phyloP scores from a whole-genome alignment of 805 yeast genomes.

The Starmerella scarabaei region DNA sequence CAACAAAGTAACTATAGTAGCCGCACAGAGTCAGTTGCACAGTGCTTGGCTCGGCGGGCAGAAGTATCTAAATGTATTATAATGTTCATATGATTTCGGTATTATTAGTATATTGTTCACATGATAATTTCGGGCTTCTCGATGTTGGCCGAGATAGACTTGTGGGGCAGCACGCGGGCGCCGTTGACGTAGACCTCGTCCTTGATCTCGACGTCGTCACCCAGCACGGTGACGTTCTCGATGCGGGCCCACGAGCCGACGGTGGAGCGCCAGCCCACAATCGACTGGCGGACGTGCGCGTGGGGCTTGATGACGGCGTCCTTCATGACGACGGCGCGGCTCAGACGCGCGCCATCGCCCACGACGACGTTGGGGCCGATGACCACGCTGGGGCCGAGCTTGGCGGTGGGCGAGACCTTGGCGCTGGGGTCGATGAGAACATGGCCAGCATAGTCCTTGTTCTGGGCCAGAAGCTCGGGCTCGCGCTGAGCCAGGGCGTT shows the following conservation, averaged over 20 bases:
- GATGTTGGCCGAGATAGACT: conserved; percentile 87
- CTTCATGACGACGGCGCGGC: conserved; percentile 83
- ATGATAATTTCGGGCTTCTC: conserved; percentile 97
- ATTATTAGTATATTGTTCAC: too few relatives aligned
- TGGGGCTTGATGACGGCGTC: conserved; percentile 91
- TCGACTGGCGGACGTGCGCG: conserved; percentile 94
- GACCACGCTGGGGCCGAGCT: conserved; percentile 96
- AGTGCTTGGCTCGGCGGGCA: too few relatives aligned
- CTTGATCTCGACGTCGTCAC: conserved; percentile 97
- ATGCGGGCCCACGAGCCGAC: conserved; percentile 99
- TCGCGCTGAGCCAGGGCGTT: conserved; percentile 70
- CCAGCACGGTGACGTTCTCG: conserved; percentile 93
- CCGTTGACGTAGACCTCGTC: conserved; percentile 98
- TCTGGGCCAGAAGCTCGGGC: conserved; percentile 51
- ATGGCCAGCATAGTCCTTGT: conserved; percentile 71
- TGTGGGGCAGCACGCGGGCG: conserved; percentile 98
- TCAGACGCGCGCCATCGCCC: conserved; percentile 98
- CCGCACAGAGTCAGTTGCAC: too few relatives aligned
- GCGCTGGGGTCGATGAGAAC: conserved; percentile 93
- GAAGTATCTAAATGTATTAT: too few relatives aligned
- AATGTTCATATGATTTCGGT: too few relatives aligned
- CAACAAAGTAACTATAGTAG: too few relatives aligned
- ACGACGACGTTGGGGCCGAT: conserved; percentile 92
- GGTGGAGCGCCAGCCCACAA: conserved; percentile 98
- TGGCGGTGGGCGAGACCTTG: conserved; percentile 78